Conservation (phyloP, 1,284 basidiomycete species). For the Ustilago tritici region DNA sequence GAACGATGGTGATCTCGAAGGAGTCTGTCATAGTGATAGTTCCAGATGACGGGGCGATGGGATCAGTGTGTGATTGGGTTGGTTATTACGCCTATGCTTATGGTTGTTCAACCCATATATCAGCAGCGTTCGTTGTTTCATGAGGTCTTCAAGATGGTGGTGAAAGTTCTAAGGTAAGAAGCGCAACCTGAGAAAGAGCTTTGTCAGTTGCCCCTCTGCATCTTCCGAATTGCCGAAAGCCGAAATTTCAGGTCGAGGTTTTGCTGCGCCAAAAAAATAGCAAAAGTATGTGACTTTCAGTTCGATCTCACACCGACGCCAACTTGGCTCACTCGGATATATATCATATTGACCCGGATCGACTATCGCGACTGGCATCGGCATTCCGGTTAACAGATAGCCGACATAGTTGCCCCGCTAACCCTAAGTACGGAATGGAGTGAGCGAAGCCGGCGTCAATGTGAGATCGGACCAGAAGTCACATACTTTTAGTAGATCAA, state of each 20-base stretch:
- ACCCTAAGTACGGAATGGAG: too few relatives aligned
- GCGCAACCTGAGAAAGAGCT: not conserved
- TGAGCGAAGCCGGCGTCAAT: too few relatives aligned
- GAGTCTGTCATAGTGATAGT: constrained; percentile 14
- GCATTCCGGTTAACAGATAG: too few relatives aligned
- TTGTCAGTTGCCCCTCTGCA: not conserved
- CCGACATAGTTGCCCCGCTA: too few relatives aligned
- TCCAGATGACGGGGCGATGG: not conserved
- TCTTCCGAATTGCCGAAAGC: not conserved
- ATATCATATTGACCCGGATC: too few relatives aligned
- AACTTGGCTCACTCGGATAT: too few relatives aligned
- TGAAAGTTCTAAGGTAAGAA: not conserved
- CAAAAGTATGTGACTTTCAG: too few relatives aligned
- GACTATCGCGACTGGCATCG: too few relatives aligned
- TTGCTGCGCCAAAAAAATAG: constrained; percentile 3
- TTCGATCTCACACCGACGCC: too few relatives aligned
- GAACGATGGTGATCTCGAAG: constrained; percentile 23
- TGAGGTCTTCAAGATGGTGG: not conserved
- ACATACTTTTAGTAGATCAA: too few relatives aligned
- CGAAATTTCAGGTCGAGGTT: not conserved
- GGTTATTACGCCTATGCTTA: not conserved
- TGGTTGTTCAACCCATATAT: not conserved
- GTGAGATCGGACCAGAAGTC: too few relatives aligned
- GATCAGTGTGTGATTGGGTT: not conserved
- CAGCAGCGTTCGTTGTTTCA: not conserved